Base-by-base conservation (phyloP, 352 stramenopile genomes). In the Aphanomyces astaci region DNA sequence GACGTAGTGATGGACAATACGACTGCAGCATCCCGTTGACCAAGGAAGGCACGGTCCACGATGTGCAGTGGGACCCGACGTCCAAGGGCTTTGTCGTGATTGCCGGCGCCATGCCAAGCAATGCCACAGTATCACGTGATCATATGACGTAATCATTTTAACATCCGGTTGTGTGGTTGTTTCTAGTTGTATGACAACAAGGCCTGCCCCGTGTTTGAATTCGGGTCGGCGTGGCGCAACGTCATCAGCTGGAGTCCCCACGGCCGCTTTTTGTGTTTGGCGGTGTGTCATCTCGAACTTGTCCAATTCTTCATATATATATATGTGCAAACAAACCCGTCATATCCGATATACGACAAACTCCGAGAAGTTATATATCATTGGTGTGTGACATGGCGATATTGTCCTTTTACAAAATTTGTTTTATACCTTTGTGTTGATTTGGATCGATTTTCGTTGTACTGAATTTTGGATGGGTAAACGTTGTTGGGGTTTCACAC, bases 211-310 rank as follows among this genome's bases (percentile, higher is more conserved):
- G 90, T 91, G 11, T 99, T 98, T 72, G 81, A 98, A 48, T 99
- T 99, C 73, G 97, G 97, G 13, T 90, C 90, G 10, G 90, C 90
- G 0, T 95, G 98, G 75, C 79, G 95, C 28, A 99, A 99, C 82
- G 96, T 94, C 57, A 88, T 99, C 70, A 92, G 81, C 74, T 98
- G 93, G 82, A 94, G 87, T 72, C 95, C 95, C 5, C 95, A 99
- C 75, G 97, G 96, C 32, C 87, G 97, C 28, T 99, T 99, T 77
- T 53, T 99, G 17, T 95, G 87, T 55, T 79, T 97, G 53, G 90
- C 89, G 30, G 65, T 68, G 48, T n/a, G 56, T 19, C 1, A 43
- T 46, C 30, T 49, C 17, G 24, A 13, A 10, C 27, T 70, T 49
- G 45, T n/a, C n/a, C n/a, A n/a, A n/a, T n/a, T n/a, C n/a, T n/a